phyloP scores from a whole-genome alignment of 768 basidiomycete genomes.

The Termitomyces sp. region DNA sequence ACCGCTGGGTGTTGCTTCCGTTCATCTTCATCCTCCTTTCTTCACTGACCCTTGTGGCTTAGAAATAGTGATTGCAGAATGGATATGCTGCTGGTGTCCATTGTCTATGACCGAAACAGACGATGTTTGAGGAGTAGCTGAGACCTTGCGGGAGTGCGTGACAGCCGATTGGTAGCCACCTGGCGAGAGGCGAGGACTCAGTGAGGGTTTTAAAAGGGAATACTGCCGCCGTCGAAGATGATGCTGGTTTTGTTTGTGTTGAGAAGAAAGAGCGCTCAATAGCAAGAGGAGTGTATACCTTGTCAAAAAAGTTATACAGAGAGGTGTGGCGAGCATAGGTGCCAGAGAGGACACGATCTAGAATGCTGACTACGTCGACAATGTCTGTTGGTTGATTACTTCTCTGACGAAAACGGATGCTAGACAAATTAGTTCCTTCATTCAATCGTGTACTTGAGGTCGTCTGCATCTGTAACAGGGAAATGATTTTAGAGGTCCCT shows the following conservation, averaged over 20 bases:
- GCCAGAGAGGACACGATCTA: neutral
- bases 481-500: neutral
- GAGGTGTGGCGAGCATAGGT: neutral
- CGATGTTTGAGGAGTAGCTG: neutral
- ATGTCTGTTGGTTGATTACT: neutral
- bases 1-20: neutral
- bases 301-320: neutral
- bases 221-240: neutral
- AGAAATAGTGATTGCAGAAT: neutral
- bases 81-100: neutral
- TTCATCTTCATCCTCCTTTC: neutral
- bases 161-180: neutral
- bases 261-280: no score
- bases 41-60: neutral
- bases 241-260: neutral
- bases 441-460: neutral
- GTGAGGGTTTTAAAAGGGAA: neutral
- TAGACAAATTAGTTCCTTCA: neutral
- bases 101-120: neutral
- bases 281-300: neutral
- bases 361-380: neutral
- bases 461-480: neutral
- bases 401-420: neutral
- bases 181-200: neutral
- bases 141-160: neutral